These are phyloP conservation scores for Castanea sativa DNA, from an alignment of 306 rosid species.

Conservation along the genomic window DNA sequence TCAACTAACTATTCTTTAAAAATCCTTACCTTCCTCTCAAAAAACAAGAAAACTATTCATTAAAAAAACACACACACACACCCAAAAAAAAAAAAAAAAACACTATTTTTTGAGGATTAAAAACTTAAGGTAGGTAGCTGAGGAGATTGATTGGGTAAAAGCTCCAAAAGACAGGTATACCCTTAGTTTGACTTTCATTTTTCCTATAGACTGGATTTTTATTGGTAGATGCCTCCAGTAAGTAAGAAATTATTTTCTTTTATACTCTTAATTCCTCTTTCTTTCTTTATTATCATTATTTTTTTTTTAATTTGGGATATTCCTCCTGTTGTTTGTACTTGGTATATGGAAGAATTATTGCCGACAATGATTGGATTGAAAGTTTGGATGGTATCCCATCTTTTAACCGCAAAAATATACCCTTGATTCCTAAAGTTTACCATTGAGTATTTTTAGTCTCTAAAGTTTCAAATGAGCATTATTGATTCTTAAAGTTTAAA, in stretches of 20 bases:
- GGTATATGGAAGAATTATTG: neutral
- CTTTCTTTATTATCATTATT: neutral
- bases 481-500: no score
- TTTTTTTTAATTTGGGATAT: no score
- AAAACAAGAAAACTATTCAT: neutral
- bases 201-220: neutral
- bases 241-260: neutral
- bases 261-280: neutral
- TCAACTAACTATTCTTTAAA: neutral
- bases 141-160: neutral
- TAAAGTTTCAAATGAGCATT: no score
- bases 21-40: no score
- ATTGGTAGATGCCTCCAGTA: neutral
- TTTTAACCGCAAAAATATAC: no score
- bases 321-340: no score
- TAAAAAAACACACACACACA: neutral
- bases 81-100: neutral
- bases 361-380: neutral
- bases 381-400: neutral
- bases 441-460: no score
- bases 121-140: neutral
- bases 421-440: no score
- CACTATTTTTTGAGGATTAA: neutral
- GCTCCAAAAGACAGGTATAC: neutral
- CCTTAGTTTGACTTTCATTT: conserved; percentile 19